Base-by-base conservation (phyloP, 2,329 filamentous ascomycete species). In the Fusarium hainanense region DNA sequence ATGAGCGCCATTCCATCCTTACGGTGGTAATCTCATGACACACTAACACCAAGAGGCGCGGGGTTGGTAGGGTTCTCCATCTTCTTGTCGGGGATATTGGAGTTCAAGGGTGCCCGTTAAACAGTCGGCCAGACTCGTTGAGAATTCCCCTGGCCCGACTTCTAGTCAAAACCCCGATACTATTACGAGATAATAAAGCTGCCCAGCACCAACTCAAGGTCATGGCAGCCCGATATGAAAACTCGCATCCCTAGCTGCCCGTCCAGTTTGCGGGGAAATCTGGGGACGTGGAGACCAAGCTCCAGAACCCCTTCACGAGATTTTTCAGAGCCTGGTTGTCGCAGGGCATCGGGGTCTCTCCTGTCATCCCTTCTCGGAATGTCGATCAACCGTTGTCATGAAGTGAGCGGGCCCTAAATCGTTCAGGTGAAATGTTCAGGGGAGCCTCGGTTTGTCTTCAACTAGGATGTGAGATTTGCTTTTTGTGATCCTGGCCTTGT, bases 201-300 rank as follows among this genome's bases (percentile, higher is more conserved):
- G 30, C 30, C 34, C 47, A 54, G 54, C 69, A 72, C 56, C 63
- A 74, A 74, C 56, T 61, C 55, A 58, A 71, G 54, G 49, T 51
- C 63, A 65, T 44, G 56, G 46, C 40, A 60, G 59, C 60, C 32
- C 59, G 46, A 58, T 50, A 57, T 59, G 58, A 40, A 43, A 65
- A 51, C 48, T 55, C 42, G 54, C 43, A 60, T 64, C 58, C 52
- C 55, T 51, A 66, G 49, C 48, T 61, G 48, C 41, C 30, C 47
- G 37, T 47, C 48, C 55, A 66, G 50, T 74, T 74, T 75, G 72
- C 70, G 72, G 72, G 72, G 72, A 75, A 74, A 69, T 69, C 72
- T 75, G 70, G 72, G 54, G 69, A 59, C 63, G 54, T 71, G 70
- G 67, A 70, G 66, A 63, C 64, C 48, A 60, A 59, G 28, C 51